A percentile compares a stretch with the other conserved stretches of the same genome.
Evolutionary conservation across 768 basidiomycete genomes (phyloP).

Genomic region (Lactarius evosmus): DNA sequence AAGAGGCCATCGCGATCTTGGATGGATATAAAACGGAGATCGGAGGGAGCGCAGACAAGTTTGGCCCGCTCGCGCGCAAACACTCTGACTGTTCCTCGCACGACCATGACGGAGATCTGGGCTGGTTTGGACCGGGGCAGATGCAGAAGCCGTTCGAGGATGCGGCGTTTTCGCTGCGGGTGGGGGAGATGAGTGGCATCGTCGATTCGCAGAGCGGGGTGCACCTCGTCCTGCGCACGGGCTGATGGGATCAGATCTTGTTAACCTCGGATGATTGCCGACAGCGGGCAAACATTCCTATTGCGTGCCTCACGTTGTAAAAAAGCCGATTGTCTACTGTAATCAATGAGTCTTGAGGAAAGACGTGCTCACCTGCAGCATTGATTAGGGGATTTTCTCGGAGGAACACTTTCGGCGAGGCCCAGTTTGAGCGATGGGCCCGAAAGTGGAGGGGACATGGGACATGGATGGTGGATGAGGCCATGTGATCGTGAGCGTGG

Average conservation of each 20-base stretch:
- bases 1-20: constrained; percentile 85
- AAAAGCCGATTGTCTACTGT: too few relatives aligned
- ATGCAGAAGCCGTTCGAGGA: constrained; percentile 99
- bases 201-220: constrained; percentile 93
- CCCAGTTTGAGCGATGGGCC: too few relatives aligned
- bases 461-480: too few relatives aligned
- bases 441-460: too few relatives aligned
- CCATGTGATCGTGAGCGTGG: background rate
- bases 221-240: constrained; percentile 88
- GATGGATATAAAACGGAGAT: constrained; percentile 61
- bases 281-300: background rate
- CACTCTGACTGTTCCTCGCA: constrained; percentile 93
- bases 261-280: background rate
- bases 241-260: constrained; percentile 37
- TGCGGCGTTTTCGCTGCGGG: constrained; percentile 66
- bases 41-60: constrained; percentile 49
- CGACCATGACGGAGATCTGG: constrained; percentile 78
- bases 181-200: constrained; percentile 76
- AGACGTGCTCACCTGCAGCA: too few relatives aligned
- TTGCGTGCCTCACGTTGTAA: background rate
- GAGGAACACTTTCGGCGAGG: too few relatives aligned
- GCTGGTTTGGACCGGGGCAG: constrained; percentile 77
- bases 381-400: too few relatives aligned
- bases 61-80: constrained; percentile 67
- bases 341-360: background rate